phyloP scores from a whole-genome alignment of 1,139 yeast genomes.

The Saccharomyces pastorianus region DNA sequence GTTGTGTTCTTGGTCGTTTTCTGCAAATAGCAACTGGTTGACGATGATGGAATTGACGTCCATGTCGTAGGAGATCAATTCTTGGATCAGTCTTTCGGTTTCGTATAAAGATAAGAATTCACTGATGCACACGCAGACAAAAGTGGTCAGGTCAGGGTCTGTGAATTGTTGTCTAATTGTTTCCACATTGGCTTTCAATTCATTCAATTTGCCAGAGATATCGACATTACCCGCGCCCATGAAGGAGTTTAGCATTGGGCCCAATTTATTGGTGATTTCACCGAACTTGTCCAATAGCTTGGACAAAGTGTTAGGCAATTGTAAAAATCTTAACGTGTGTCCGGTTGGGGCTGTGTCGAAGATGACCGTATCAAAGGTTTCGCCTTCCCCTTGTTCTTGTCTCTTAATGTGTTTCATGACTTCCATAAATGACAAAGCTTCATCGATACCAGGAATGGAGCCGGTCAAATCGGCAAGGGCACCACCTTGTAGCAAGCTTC shows the following conservation, averaged over 20 bases:
- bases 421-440: slow-evolving; percentile 94
- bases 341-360: slow-evolving; percentile 99
- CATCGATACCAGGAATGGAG: slow-evolving; percentile 95
- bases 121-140: slow-evolving; percentile 93
- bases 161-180: slow-evolving; percentile 93
- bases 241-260: slow-evolving; percentile 78
- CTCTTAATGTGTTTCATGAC: slow-evolving; percentile 91
- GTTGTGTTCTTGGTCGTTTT: slow-evolving; percentile 46
- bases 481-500: slow-evolving; percentile 31
- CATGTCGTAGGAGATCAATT: slow-evolving; percentile 85
- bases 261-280: slow-evolving; percentile 76
- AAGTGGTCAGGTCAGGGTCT: slow-evolving; percentile 91
- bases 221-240: slow-evolving; percentile 58
- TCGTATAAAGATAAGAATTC: slow-evolving; percentile 92
- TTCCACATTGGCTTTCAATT: slow-evolving; percentile 71
- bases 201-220: slow-evolving; percentile 71
- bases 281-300: slow-evolving; percentile 80
- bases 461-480: slow-evolving; percentile 82
- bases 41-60: slow-evolving; percentile 94
- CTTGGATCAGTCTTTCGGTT: slow-evolving; percentile 96
- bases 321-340: slow-evolving; percentile 88
- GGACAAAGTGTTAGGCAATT: slow-evolving; percentile 84
- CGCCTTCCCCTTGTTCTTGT: slow-evolving; percentile 45
- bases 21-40: slow-evolving; percentile 84
- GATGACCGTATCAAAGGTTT: slow-evolving; percentile 73